Percentiles rank a stretch among this genome's conserved stretches.
Conservation (phyloP, 108 stramenopile genomes). For the Craspedostauros australis region DNA sequence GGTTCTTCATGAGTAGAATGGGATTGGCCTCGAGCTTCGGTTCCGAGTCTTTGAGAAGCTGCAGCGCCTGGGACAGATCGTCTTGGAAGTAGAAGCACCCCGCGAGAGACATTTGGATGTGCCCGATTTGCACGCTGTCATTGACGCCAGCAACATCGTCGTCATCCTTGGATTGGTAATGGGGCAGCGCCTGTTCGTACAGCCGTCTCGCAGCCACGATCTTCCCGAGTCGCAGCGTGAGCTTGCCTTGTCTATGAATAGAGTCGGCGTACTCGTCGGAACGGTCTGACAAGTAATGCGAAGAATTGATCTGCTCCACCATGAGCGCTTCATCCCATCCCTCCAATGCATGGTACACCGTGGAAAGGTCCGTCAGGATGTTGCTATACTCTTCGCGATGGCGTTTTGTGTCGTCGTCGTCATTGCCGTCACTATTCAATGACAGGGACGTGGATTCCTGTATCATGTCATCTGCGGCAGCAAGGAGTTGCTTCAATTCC, state of each 20-base stretch:
- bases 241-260: constrained; percentile 32
- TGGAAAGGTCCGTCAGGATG: too few relatives aligned
- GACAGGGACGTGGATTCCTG: too few relatives aligned
- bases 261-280: constrained; percentile 26
- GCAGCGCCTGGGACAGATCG: constrained; percentile 14
- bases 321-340: constrained; percentile 37
- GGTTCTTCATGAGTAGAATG: constrained; percentile 26
- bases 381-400: too few relatives aligned
- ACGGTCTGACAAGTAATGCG: not conserved
- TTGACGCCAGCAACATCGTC: not conserved
- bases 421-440: too few relatives aligned
- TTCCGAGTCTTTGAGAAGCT: constrained; percentile 26
- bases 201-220: constrained; percentile 11
- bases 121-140: constrained; percentile 20
- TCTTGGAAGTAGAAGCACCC: constrained; percentile 33
- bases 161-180: constrained; percentile 1
- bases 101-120: constrained; percentile 34
- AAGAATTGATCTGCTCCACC: constrained; percentile 17
- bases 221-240: constrained; percentile 23
- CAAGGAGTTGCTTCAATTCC: too few relatives aligned
- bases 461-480: too few relatives aligned
- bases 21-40: constrained; percentile 24
- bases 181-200: constrained; percentile 34
- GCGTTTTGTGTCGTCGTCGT: too few relatives aligned
- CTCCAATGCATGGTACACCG: too few relatives aligned